Conservation (phyloP, 2,329 filamentous ascomycete species). For the Colletotrichum scovillei region DNA sequence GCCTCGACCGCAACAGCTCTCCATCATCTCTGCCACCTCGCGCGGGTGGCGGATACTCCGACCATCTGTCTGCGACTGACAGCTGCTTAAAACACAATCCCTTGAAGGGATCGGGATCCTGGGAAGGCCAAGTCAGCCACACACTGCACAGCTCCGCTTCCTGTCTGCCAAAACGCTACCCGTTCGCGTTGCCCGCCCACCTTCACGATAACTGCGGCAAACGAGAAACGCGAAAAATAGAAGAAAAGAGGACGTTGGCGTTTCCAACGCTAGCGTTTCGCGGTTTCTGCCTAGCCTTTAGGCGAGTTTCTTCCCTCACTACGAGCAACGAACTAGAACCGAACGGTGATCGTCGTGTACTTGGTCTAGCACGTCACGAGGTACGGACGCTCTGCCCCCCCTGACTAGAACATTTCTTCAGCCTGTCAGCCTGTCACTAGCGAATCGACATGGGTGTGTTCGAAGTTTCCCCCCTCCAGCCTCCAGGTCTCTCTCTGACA, state of each 20-base stretch:
- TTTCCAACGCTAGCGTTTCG: constrained; percentile 23
- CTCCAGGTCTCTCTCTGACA: neutral
- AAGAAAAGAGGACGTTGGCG: neutral
- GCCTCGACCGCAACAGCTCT: constrained; percentile 22
- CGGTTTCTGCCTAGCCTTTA: neutral
- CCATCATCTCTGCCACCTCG: constrained; percentile 11
- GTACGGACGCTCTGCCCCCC: neutral
- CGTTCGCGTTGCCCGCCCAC: constrained; percentile 5
- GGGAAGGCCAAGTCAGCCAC: too few species aligned
- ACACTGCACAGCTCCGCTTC: neutral
- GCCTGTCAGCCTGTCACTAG: neutral
- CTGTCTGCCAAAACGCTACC: constrained; percentile 2
- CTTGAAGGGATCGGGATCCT: too few species aligned
- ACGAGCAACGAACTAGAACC: neutral
- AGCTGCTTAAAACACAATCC: constrained; percentile 1
- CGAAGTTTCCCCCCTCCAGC: neutral
- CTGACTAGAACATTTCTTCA: constrained; percentile 13
- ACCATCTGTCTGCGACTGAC: constrained; percentile 3
- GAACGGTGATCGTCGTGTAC: neutral
- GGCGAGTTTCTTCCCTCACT: neutral
- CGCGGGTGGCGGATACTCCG: constrained; percentile 4
- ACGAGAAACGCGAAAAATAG: neutral
- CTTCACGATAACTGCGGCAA: neutral
- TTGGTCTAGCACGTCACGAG: neutral
- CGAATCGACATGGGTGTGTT: neutral